Evolutionary conservation across 805 yeast species (phyloP), one percentile per base, ranked within the genome.

Genomic region (Teunomyces tritomae): DNA sequence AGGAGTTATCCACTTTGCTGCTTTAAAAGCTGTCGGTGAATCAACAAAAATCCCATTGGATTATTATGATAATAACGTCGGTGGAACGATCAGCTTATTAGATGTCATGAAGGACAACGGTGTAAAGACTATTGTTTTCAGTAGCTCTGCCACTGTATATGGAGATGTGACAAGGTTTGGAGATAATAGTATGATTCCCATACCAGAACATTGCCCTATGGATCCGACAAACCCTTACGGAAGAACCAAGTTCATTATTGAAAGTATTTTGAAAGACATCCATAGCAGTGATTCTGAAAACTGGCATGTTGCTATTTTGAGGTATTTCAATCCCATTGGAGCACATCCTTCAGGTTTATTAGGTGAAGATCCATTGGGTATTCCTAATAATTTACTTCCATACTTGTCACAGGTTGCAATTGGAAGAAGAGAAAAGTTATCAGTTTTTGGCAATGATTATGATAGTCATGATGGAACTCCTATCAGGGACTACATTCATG

Each of bases 281-380:
- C 70, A 79, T 55, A 56, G 65, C 4, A 73, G 82, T 39, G 76
- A 77, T 26, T 29, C 49, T 2, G 58, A 63, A 3, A 24, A 37
- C 2, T 79, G 82, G 82, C 69, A 70, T 36, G 65, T 74, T 34
- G 92, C 90, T 4, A 74, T 86, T 43, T 70, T 88, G 58, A 77
- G 94, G 48, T 88, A 87, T 67, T 87, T 86, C 71, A 87, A 87
- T 60, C 94, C 95, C 30, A 85, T 86, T 54, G 95, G 95, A 33
- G 92, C 94, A 13, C 95, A 87, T 61, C 87, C 91, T 3, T 80
- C 89, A 2, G 94, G 94, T 9, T 66, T 81, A 30, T 74, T 87
- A 50, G 95, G 95, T 33, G 95, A 88, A 59, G 91, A 87, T 62
- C 91, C 91, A 5, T 70, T 79, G 50, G 91, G 91, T 10, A 74